Evolutionary conservation across 2,329 filamentous ascomycete species (phyloP).

Genomic region (Curvularia lunata): DNA sequence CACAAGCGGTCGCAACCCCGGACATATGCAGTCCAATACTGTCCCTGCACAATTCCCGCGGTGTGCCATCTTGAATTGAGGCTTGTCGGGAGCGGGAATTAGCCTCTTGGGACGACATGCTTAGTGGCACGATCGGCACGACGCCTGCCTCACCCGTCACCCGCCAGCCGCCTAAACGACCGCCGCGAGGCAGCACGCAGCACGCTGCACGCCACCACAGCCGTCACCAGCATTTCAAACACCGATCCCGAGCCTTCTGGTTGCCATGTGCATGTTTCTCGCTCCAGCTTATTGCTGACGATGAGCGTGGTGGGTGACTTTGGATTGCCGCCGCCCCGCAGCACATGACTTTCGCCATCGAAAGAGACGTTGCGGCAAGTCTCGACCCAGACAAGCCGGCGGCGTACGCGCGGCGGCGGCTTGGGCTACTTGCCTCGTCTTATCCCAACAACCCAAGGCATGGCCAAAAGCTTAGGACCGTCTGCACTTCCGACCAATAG

Average conservation of each 20-base stretch:
- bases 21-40: background rate
- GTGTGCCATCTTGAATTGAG: constrained; percentile 6
- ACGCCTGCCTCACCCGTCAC: constrained; percentile 7
- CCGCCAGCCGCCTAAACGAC: constrained; percentile 9
- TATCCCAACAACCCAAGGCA: constrained; percentile 14
- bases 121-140: constrained; percentile 8
- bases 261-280: background rate
- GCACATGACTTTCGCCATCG: background rate
- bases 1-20: background rate
- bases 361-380: constrained; percentile 4
- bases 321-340: background rate
- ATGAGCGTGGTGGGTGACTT: background rate
- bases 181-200: too few relatives aligned
- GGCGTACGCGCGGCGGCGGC: constrained; percentile 15
- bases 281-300: background rate
- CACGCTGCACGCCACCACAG: constrained; percentile 2
- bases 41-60: background rate
- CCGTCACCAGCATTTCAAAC: background rate
- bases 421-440: constrained; percentile 14
- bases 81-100: constrained; percentile 6
- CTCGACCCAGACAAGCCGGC: constrained; percentile 4
- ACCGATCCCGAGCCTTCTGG: background rate
- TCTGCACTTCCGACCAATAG: constrained; percentile 3
- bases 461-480: constrained; percentile 11
- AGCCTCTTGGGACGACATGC: constrained; percentile 1